Base-by-base conservation (phyloP, 805 yeast species). In the Saccharomycopsis guyanensis region DNA sequence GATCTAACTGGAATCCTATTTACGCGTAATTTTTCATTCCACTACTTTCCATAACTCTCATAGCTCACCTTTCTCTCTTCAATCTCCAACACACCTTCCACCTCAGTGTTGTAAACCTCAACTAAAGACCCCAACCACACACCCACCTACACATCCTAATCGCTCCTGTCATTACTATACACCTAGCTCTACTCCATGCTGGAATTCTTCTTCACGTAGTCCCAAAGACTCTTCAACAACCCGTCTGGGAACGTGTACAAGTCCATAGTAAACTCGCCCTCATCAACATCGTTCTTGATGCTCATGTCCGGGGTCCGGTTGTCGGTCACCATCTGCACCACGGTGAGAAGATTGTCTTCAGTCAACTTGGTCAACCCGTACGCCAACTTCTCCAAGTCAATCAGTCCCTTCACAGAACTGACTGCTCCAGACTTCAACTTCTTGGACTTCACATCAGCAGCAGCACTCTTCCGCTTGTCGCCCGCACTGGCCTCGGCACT, bases 201-300 rank as follows among this genome's bases (percentile, higher is more conserved):
- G 27, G 65, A 63, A 56, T 86, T 81, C 65, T 82, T 86, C 65
- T 81, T 81, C 36, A 91, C 95, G 62, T 84, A 89, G 54, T 91
- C 97, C 94, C 94, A 88, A 65, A 91, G 73, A 71, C 94, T 85
- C 69, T 86, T 87, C 61, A 93, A 74, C 61, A 93, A 70, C 36
- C 84, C 78, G 61, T 91, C 97, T 18, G 97, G 97, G 55, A 91
- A 71, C 23, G 97, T 89, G 65, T 79, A 89, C 56, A 91, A 74
- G 66, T 91, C 98, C 86, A 91, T 86, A 45, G 95, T 87, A 64
- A 93, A 91, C 69, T 93, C 97, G 44, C 98, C 98, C 57, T 86
- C 91, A 52, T 91, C 97, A 42, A 86, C 88, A 59, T 91, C 95
- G 63, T 93, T 91, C 62, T 89, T 89, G 57, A 91, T 83, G 65